phyloP scores from a whole-genome alignment of 179 eudicot species.

The Beta lomatogona region DNA sequence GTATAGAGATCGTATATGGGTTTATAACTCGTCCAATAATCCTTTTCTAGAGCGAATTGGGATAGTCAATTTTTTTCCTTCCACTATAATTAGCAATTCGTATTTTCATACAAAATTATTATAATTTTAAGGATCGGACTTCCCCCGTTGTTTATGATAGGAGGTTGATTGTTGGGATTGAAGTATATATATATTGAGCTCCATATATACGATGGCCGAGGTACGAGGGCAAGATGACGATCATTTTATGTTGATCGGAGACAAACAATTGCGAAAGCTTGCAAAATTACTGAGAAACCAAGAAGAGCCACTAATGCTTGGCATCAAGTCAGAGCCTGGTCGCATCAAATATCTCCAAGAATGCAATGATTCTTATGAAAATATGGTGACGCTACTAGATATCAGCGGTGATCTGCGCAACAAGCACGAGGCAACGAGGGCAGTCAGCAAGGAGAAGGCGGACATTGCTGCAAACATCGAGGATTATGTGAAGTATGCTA shows the following conservation, averaged over 20 bases:
- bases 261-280: not conserved
- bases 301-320: not conserved
- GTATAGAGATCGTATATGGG: no score
- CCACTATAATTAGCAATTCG: no score
- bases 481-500: constrained; percentile 7
- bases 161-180: not conserved
- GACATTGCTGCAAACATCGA: not conserved
- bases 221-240: constrained; percentile 1
- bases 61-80: no score
- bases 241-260: not conserved
- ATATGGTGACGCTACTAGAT: not conserved
- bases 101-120: no score
- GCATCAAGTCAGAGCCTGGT: constrained; percentile 10
- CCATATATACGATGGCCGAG: not conserved
- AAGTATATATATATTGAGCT: not conserved
- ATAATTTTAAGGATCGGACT: no score
- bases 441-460: not conserved
- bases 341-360: constrained; percentile 2
- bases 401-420: not conserved
- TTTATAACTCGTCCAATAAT: no score
- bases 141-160: no score
- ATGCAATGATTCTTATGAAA: constrained; percentile 10
- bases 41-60: no score
- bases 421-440: not conserved
- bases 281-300: not conserved